Base-by-base conservation (phyloP, 768 basidiomycete genomes). In the Pleurotus pulmonarius region DNA sequence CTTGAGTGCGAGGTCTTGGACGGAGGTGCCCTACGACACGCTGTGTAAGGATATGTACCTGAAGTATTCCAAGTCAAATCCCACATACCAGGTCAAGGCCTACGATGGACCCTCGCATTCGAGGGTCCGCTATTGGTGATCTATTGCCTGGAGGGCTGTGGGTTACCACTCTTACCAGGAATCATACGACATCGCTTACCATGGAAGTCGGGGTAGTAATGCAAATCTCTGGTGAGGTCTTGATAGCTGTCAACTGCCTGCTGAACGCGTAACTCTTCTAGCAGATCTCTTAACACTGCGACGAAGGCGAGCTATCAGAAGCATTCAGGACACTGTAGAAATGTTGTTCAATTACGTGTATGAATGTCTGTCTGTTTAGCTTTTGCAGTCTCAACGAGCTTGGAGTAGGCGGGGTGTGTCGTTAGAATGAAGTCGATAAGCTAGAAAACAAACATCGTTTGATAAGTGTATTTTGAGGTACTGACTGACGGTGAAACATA, bases 191-290 rank as follows among this genome's bases (percentile, higher is more conserved):
- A 16, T 29, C 20, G 45, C 70, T 39, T 63, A 90, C 94, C 94
- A 69, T 94, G 92, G 58, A 97, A 81, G 68, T 99, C 96, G 0
- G 96, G 96, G 71, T 98, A 99, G 65, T 98, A 80, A 66, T 98
- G 94, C 54, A 96, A 70, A 70, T 94, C 88, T 62, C 89, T 93
- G 13, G 92, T 92, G 26, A 98, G 77, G 67, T 95, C 93, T 0
- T 92, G 91, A 60, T 88, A 75, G 43, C 83, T 83, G 37, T 80
- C 80, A 3, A 73, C 83, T 0, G 74, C 72, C 44, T 74, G 71
- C 56, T 87, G 87, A 15, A 71, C 63, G 56, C 78, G 74, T 57
- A 95, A 77, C 58, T 75, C 79, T 61, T 92, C 86, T 5, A 98
- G 80, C 39, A 83, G 73, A 22, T 90, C 83, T 24, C 86, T 83